Conservation (phyloP, 2,329 filamentous ascomycete genomes). For the Talaromyces sp. region DNA sequence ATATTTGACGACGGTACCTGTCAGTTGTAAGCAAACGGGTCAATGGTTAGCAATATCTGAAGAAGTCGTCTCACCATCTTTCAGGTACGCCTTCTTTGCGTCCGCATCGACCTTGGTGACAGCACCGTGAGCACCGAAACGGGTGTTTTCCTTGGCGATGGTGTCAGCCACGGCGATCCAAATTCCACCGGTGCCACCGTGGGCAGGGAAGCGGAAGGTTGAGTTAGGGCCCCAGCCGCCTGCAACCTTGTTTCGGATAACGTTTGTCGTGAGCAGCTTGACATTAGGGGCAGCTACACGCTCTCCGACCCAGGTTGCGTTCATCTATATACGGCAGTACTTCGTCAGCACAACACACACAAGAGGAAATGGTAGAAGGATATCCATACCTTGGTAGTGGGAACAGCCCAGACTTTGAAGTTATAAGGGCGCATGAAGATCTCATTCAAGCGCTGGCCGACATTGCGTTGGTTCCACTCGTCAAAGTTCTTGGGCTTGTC, state of each 20-base stretch:
- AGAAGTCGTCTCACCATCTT: conserved; percentile 72
- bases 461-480: conserved; percentile 94
- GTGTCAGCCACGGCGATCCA: conserved; percentile 97
- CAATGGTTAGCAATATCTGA: background rate
- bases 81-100: conserved; percentile 74
- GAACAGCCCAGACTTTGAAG: conserved; percentile 99
- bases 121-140: conserved; percentile 76
- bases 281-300: conserved; percentile 94
- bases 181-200: conserved; percentile 94
- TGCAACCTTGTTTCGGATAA: conserved; percentile 90
- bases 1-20: conserved; percentile 61
- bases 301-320: conserved; percentile 97
- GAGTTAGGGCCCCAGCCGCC: conserved; percentile 98
- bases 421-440: conserved; percentile 99
- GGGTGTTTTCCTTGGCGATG: conserved; percentile 81
- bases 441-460: conserved; percentile 81
- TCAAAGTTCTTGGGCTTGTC: conserved; percentile 96
- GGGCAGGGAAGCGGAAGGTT: conserved; percentile 95
- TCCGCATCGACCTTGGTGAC: conserved; percentile 82
- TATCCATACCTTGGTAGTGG: conserved; percentile 76
- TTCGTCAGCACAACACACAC: background rate
- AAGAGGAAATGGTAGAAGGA: background rate
- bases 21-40: background rate
- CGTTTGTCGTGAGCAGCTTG: conserved; percentile 88
- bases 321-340: conserved; percentile 66